A percentile compares a stretch with the other conserved stretches of the same genome.
These are phyloP conservation scores for Gliomastix tumulicola DNA, from an alignment of 2,329 filamentous ascomycete genomes.

Conservation along the genomic window DNA sequence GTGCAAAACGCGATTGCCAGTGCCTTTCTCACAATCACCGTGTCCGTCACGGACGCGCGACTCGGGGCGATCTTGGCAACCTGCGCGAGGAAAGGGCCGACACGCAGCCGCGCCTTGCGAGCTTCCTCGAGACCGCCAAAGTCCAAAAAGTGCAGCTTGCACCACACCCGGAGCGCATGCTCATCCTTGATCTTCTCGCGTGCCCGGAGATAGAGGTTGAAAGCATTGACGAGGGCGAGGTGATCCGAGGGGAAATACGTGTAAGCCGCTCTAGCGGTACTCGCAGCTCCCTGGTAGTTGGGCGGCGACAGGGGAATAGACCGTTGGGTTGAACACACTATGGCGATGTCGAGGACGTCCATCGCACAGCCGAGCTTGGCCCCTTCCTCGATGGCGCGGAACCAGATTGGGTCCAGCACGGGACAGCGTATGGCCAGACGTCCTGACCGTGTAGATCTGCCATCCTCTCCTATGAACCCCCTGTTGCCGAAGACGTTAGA, in stretches of 20 bases:
- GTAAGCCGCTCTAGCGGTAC: background rate
- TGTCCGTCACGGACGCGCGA: background rate
- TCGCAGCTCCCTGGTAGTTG: background rate
- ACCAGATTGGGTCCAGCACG: background rate
- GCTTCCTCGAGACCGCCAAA: background rate
- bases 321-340: background rate
- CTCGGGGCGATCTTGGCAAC: background rate
- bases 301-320: background rate
- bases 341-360: background rate
- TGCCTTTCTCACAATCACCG: background rate
- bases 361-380: background rate
- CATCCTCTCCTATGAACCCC: background rate
- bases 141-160: background rate
- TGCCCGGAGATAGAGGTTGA: background rate
- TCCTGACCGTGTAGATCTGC: background rate
- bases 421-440: background rate
- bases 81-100: background rate
- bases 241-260: slow-evolving; percentile 5
- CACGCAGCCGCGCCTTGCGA: background rate
- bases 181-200: background rate
- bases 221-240: slow-evolving; percentile 5
- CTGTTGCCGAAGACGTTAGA: no score
- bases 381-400: background rate
- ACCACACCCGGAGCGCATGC: background rate
- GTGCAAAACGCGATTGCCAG: background rate